Conservation (phyloP, 192 early-diverging fungal species). For the Linnemannia schmuckeri region DNA sequence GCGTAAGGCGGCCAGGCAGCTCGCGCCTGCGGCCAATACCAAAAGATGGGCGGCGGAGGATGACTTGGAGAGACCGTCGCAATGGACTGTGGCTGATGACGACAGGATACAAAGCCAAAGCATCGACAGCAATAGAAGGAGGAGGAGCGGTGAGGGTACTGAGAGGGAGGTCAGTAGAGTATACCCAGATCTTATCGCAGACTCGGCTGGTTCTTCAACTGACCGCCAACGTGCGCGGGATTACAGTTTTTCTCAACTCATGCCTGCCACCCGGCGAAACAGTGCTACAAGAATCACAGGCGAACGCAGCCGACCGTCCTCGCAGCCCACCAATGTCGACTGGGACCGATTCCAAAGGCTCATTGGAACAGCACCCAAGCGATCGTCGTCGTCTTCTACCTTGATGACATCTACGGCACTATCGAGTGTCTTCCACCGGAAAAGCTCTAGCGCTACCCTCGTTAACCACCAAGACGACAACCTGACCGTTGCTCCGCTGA, state of each 20-base stretch:
- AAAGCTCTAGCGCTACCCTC: neutral
- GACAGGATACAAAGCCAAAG: conserved; percentile 10
- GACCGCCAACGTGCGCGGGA: neutral
- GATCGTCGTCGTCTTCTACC: neutral
- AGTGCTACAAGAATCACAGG: neutral
- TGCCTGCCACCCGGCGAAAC: neutral
- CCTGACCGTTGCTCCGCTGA: conserved; percentile 16
- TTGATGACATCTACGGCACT: neutral
- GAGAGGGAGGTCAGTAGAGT: too few species aligned
- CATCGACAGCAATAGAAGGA: neutral
- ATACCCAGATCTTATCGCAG: neutral
- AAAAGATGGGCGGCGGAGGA: conserved; percentile 20
- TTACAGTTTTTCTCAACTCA: neutral
- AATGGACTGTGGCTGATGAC: neutral
- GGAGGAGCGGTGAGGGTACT: neutral
- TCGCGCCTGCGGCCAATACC: conserved; percentile 16
- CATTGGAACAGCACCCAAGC: neutral
- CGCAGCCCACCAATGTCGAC: conserved; percentile 17
- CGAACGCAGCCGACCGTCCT: neutral
- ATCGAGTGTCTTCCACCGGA: neutral
- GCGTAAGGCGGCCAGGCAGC: conserved; percentile 36
- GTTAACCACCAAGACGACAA: neutral
- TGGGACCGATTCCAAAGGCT: conserved; percentile 36
- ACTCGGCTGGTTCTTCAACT: neutral
- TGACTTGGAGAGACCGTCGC: neutral